Base-by-base conservation (phyloP, 768 basidiomycete species). In the Lactarius trivialis region DNA sequence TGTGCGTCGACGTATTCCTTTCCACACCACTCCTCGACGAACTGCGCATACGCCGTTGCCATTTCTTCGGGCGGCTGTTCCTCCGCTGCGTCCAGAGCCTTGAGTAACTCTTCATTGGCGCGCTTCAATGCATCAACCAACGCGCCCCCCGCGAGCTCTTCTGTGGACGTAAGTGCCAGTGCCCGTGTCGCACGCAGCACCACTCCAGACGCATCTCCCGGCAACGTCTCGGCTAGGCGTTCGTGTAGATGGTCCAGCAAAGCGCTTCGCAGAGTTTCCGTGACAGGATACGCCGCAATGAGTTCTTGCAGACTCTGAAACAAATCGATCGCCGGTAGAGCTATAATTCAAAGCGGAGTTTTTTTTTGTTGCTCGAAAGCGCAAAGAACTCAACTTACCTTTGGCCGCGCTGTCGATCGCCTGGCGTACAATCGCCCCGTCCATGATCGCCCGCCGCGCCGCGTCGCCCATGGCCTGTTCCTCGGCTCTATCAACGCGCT, bases 361-460 rank as follows among this genome's bases (percentile, higher is more conserved):
- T n/a, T n/a, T n/a, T n/a, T n/a, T n/a, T n/a, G n/a, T n/a, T 30
- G 30, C 30, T 30, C 30, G n/a, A n/a, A n/a, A 30, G 30, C 30
- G 30, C 6, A 2, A 30, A 6, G 3, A 30, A 30, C 30, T 30
- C 6, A 56, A 73, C 72, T 63, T 71, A 86, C 93, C 89, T 82
- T 87, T 78, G 12, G 79, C 81, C 33, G 93, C 93, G 66, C 81
- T 87, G 21, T 78, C 75, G 54, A 93, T 82, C n/a, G 90, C 90
- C 49, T 85, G 80, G 70, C 82, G 85, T 41, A 91, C 88, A 68
- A 93, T 91, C 4, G 81, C 89, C 28, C 92, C 92, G 55, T 85
- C 77, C 79, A 93, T 80, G 70, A 93, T 84, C 48, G 81, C 81
- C 69, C 76, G 77, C 55, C 88, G 78, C 21, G 88, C 88, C 49